Base-by-base conservation (phyloP, 1,284 basidiomycete species). In the Apiotrichum domesticum region DNA sequence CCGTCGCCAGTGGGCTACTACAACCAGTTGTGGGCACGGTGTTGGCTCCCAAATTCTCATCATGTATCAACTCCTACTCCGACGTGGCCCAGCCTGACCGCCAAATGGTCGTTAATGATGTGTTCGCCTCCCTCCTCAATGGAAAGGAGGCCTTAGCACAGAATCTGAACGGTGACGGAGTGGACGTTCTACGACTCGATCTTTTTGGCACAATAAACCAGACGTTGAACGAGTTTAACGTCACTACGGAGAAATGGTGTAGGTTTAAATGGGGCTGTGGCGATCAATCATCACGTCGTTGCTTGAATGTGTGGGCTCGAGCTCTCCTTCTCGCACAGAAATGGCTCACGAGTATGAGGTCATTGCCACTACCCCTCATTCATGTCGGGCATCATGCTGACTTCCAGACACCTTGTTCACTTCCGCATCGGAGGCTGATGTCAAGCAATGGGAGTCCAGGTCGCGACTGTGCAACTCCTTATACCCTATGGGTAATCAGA, bases 391-490 rank as follows among this genome's bases (percentile, higher is more conserved):
- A 4, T 14, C 13, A 5, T 39, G 43, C 35, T 41, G 14, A 59
- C 57, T 15, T 33, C 13, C 71, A 87, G 89, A 90, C 13, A 94
- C 91, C 10, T 81, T 94, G 37, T 92, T 94, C 77, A 87, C 86
- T 33, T 84, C 87, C 11, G 86, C 89, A 1, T 81, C 84, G 52
- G 82, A 91, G 32, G 82, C 93, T 47, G 90, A 90, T 6, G 84
- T 92, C 66, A 81, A 80, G 59, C 82, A 87, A 59, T 86, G 82
- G 77, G 80, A 80, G 51, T 86, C 86, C 59, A 83, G 82, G 59
- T 83, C 85, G 6, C 88, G 82, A 68, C 80, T 94, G 60, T 96
- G 92, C 75, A 74, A 82, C 41, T 81, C 83, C 35, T 50, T 84
- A 86, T 35, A 83, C 87, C 9, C 85, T 87, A 7, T 84, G 84